Evolutionary conservation across 352 stramenopile genomes (phyloP), one percentile per base, ranked within the genome.

Genomic region (Phytophthora constricta): DNA sequence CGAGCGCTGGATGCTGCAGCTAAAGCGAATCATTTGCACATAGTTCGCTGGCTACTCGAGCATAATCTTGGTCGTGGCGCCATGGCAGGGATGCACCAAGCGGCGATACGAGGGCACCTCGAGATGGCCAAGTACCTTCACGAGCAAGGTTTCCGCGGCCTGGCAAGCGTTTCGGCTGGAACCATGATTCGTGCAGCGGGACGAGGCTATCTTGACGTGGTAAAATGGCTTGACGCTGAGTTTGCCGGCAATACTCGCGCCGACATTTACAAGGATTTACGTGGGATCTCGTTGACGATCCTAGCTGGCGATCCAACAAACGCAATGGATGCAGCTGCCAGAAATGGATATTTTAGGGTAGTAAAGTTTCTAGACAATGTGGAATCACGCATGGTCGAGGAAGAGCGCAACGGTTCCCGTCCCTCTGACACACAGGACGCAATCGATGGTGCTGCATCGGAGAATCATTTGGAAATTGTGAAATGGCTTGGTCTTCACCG

Each of bases 161-260:
- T 68, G 31, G 55, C 60, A 3, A 62, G 56, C 46, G 58, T 74
- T 59, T 74, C 66, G 19, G 45, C 53, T 27, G 62, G 66, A 27
- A 77, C 69, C 46, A 77, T 74, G 69, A 59, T 74, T 55, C 67
- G 62, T 34, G 69, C 69, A 1, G 69, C 69, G 5, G 68, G 67
- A 3, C 49, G 60, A 17, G 70, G 70, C 2, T 76, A 67, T 53
- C 25, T 78, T 34, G 56, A 70, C 42, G 70, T 72, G 5, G 70
- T 77, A 4, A 43, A 62, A 49, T 77, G 70, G 70, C 28, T 77
- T 8, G 60, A 76, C 28, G 42, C 52, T 13, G 59, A 65, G 20
- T 73, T 73, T 58, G 51, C 39, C 11, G 31, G 23, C 19, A 51
- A 69, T 20, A 10, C 53, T 22, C 39, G 45, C 37, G 54, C 14